These are phyloP conservation scores for Adenanthera pavonina DNA, from an alignment of 306 rosid genomes.

Conservation along the genomic window DNA sequence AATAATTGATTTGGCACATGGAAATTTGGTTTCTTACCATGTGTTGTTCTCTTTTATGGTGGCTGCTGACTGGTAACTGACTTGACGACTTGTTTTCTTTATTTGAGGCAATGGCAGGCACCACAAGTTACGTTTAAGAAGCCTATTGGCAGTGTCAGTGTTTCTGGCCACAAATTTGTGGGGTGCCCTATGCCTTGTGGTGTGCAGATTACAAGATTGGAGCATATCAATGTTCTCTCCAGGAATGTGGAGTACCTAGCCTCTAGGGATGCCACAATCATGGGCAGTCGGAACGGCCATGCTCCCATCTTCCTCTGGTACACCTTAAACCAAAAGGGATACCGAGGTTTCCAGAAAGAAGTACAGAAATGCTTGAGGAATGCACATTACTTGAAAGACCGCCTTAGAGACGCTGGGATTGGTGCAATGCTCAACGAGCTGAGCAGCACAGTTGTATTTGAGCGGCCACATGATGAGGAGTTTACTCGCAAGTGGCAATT, in stretches of 20 bases:
- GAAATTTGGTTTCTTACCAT: not conserved
- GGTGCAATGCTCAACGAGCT: constrained; percentile 67
- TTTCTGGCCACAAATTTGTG: constrained; percentile 66
- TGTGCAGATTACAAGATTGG: constrained; percentile 62
- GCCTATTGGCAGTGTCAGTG: constrained; percentile 67
- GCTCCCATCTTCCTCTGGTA: constrained; percentile 71
- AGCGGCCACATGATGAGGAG: constrained; percentile 62
- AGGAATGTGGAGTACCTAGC: constrained; percentile 64
- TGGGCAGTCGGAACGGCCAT: constrained; percentile 68
- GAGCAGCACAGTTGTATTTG: constrained; percentile 66
- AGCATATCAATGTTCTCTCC: constrained; percentile 54
- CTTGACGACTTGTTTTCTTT: not conserved
- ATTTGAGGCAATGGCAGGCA: constrained; percentile 48
- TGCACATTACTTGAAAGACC: constrained; percentile 57
- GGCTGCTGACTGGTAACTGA: not conserved
- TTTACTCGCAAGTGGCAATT: constrained; percentile 61
- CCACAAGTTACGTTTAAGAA: constrained; percentile 61
- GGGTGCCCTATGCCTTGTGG: constrained; percentile 73
- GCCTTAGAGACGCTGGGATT: constrained; percentile 52
- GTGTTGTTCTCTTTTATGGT: not conserved
- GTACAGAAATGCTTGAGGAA: constrained; percentile 62
- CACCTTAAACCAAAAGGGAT: constrained; percentile 62
- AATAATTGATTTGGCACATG: not conserved
- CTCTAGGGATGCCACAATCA: constrained; percentile 64
- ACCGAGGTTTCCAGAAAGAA: constrained; percentile 63